Evolutionary conservation across 345 rosid species (phyloP).

Genomic region (Eucalyptus sideroxylon): DNA sequence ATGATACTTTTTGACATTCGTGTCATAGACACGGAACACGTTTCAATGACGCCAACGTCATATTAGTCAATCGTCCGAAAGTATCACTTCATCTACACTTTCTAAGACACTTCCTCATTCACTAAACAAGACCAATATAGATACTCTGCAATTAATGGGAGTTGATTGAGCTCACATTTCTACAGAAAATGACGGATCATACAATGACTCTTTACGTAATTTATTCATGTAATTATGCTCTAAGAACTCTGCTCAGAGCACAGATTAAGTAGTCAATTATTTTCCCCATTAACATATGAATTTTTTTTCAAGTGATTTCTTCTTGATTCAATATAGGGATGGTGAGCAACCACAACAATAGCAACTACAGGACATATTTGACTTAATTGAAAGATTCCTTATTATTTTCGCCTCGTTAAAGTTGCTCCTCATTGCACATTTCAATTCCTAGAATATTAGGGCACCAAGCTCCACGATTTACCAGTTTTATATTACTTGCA

Average conservation of each 20-base stretch:
- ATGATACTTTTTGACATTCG: background rate
- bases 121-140: background rate
- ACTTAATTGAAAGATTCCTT: background rate
- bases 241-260: too few species aligned
- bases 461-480: accelerated
- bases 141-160: too few species aligned
- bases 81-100: background rate
- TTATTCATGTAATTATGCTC: too few species aligned
- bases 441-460: background rate
- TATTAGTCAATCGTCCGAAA: background rate
- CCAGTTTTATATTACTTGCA: background rate
- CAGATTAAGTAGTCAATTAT: too few species aligned
- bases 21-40: background rate
- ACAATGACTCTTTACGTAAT: too few species aligned
- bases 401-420: background rate
- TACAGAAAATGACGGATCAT: too few species aligned
- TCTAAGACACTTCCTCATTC: background rate
- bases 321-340: background rate
- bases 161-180: too few species aligned
- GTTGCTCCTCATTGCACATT: background rate
- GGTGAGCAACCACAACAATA: background rate
- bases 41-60: too few species aligned
- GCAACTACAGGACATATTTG: background rate
- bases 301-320: too few species aligned
- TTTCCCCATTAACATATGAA: too few species aligned